Base-by-base conservation (phyloP, 768 basidiomycete species). In the Amanita inopinata region DNA sequence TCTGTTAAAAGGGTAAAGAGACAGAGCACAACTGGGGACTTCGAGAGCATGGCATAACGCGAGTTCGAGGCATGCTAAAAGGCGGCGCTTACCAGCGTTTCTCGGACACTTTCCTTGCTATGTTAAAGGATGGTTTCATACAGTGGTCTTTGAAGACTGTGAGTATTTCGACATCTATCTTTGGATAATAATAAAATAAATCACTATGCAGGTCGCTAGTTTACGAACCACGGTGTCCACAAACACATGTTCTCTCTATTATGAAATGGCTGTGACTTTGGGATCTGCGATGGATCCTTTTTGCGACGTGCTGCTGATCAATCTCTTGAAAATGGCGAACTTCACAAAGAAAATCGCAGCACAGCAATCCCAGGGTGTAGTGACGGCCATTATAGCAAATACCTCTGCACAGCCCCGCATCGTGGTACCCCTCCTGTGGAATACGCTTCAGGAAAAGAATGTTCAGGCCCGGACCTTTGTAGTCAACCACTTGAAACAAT, bases 11-110 rank as follows among this genome's bases (percentile, higher is more conserved):
- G 83, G 96, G 94, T n/a, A 94, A 78, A 63, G 94, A 99, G 64
- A 85, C 86, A 1, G 94, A 99, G 57, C 88, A 93, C 49, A 99
- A 99, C 52, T 99, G 94, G 94, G 70, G 75, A 32, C 65, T 70
- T 20, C 74, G 94, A 46, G 94, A 99, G 48, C 73, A 72, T 50
- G 71, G 83, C 7, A 70, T 93, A 47, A 68, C 76, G 32, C 73
- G 78, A 12, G 83, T 97, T 5, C 76, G 92, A 33, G 87, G 92
- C 12, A 90, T 96, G 86, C 62, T 97, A 43, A 83, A 80, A 55
- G 90, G 90, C 19, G 87, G 86, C 28, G 83, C 84, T 2, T 80
- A 87, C 57, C 58, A 66, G 23, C 75, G 84, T 43, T 91, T 80
- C 56, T 58, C 69, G 3, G 89, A 91, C 2, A 64, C 72, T 1